These are phyloP conservation scores for Nicotiana otophora DNA, from an alignment of 257 asterid species.

Conservation along the genomic window DNA sequence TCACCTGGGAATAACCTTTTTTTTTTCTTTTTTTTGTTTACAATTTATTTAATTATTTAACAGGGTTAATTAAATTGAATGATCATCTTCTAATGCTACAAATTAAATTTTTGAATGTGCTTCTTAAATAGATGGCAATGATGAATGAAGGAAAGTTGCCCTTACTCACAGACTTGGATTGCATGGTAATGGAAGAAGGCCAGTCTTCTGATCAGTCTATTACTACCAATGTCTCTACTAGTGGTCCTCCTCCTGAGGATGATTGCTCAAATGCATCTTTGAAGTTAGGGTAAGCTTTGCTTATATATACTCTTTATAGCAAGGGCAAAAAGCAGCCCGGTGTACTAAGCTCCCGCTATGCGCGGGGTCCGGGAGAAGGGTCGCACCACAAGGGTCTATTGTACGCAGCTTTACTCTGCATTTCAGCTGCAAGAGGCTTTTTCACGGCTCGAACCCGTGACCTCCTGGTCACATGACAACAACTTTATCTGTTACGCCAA, in stretches of 20 bases:
- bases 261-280: slow-evolving; percentile 32
- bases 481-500: too few species aligned
- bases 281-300: slow-evolving; percentile 29
- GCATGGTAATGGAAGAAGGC: slow-evolving; percentile 28
- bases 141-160: slow-evolving; percentile 24
- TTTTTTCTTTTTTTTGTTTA: not conserved
- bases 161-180: not conserved
- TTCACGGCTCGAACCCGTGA: too few species aligned
- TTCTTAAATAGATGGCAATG: slow-evolving; percentile 16
- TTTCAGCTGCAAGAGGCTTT: too few species aligned
- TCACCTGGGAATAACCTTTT: not conserved
- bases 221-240: slow-evolving; percentile 18
- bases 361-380: too few species aligned
- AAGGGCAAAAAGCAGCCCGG: too few species aligned
- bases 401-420: too few species aligned
- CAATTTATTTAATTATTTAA: not conserved
- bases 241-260: slow-evolving; percentile 35
- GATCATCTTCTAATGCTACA: not conserved
- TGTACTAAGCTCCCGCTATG: too few species aligned
- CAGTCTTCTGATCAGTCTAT: slow-evolving; percentile 32
- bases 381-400: too few species aligned
- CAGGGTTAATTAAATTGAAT: not conserved
- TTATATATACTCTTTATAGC: not conserved
- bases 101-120: not conserved
- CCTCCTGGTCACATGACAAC: too few species aligned